phyloP scores from a whole-genome alignment of 768 basidiomycete genomes.

The Podaxis sp. region DNA sequence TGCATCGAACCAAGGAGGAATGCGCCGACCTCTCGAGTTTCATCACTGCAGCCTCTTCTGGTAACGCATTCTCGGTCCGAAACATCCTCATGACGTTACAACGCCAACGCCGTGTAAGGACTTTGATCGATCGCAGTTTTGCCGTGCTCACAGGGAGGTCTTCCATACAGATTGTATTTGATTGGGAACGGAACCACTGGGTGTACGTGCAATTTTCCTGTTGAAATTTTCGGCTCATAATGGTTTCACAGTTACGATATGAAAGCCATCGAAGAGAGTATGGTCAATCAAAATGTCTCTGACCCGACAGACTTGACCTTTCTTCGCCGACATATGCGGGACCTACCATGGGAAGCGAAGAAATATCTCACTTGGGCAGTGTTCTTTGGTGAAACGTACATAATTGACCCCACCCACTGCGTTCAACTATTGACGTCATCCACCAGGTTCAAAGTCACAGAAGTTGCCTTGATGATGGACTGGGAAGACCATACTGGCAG shows the following conservation, averaged over 20 bases:
- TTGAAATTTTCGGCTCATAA: neutral
- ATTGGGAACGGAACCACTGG: slow-evolving; percentile 68
- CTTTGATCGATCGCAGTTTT: neutral
- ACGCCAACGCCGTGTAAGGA: slow-evolving; percentile 56
- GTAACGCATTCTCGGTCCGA: slow-evolving; percentile 70
- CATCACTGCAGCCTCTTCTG: slow-evolving; percentile 55
- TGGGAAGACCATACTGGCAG: slow-evolving; percentile 60
- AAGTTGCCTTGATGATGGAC: slow-evolving; percentile 72
- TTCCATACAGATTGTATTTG: slow-evolving; percentile 52
- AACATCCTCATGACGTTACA: slow-evolving; percentile 64
- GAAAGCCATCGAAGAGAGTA: slow-evolving; percentile 49
- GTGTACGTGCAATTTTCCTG: slow-evolving; percentile 37
- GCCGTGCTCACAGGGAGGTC: neutral
- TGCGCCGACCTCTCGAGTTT: slow-evolving; percentile 52
- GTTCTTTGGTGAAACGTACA: slow-evolving; percentile 70
- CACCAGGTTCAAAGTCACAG: slow-evolving; percentile 67
- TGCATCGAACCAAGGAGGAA: slow-evolving; percentile 59
- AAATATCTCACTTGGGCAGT: slow-evolving; percentile 73
- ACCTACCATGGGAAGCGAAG: slow-evolving; percentile 60
- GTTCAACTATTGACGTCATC: neutral
- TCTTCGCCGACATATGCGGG: slow-evolving; percentile 54
- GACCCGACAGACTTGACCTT: slow-evolving; percentile 66
- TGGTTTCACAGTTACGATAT: slow-evolving; percentile 48
- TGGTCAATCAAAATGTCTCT: slow-evolving; percentile 48
- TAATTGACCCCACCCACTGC: slow-evolving; percentile 10